Conservation (phyloP, 768 basidiomycete species). For the Tylopilus sp. region DNA sequence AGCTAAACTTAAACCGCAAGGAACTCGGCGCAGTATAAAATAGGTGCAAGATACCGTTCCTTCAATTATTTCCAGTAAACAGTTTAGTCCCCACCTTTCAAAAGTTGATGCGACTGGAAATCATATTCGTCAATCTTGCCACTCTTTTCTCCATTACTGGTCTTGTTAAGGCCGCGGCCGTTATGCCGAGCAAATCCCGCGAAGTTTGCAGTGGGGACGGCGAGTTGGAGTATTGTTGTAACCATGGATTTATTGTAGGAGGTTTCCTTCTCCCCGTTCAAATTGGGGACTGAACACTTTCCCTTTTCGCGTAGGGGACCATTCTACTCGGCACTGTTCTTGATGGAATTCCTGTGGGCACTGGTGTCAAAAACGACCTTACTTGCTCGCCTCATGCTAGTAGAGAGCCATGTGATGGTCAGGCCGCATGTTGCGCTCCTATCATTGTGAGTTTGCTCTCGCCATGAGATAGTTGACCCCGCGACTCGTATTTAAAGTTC, state of each 20-base stretch:
- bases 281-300: background rate
- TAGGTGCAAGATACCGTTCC: too few relatives aligned
- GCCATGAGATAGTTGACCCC: background rate
- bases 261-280: background rate
- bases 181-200: constrained; percentile 1
- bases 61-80: too few relatives aligned
- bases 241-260: background rate
- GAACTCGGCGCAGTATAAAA: too few relatives aligned
- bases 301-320: too few relatives aligned
- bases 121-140: constrained; percentile 8
- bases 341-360: background rate
- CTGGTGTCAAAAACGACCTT: background rate
- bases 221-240: background rate
- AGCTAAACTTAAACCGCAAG: too few relatives aligned
- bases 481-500: background rate
- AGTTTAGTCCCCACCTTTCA: background rate
- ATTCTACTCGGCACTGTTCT: background rate
- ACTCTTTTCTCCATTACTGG: constrained; percentile 11
- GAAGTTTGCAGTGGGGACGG: background rate
- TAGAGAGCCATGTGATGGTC: too few relatives aligned
- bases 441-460: background rate
- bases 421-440: background rate
- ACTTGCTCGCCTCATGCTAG: background rate
- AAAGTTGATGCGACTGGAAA: background rate
- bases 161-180: constrained; percentile 2